A percentile compares a stretch with the other conserved stretches of the same genome.
phyloP scores from a whole-genome alignment of 371 early-diverging fungal species.

The Rhizopus sp. region DNA sequence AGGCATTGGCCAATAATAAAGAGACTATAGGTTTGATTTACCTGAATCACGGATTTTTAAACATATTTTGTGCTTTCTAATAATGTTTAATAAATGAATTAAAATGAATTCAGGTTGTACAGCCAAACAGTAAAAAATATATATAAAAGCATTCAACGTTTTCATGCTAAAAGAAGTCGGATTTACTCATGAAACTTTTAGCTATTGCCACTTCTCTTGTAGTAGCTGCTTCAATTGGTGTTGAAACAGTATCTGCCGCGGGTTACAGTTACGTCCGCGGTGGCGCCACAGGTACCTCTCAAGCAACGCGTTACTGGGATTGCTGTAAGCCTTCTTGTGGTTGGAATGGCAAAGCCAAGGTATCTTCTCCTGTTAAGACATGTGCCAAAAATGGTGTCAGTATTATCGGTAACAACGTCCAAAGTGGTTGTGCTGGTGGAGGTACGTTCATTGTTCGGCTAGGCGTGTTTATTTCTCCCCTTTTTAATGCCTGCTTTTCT shows the following conservation, averaged over 20 bases:
- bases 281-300: slow-evolving; percentile 31
- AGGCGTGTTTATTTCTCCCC: no score
- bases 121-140: neutral
- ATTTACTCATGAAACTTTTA: neutral
- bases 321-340: slow-evolving; percentile 49
- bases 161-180: neutral
- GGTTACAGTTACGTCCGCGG: slow-evolving; percentile 14
- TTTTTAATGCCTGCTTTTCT: neutral
- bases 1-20: no score
- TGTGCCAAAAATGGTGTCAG: slow-evolving; percentile 38
- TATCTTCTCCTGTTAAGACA: slow-evolving; percentile 27
- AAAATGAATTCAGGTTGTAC: neutral
- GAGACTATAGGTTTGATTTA: no score
- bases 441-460: neutral
- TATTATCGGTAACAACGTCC: slow-evolving; percentile 19
- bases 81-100: no score
- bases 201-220: neutral
- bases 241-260: slow-evolving; percentile 2
- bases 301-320: slow-evolving; percentile 49
- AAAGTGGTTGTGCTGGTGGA: slow-evolving; percentile 42
- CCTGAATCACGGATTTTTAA: no score
- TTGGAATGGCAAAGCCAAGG: slow-evolving; percentile 41
- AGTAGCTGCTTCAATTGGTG: neutral
- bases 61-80: no score
- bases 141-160: slow-evolving; percentile 1